Evolutionary conservation across 2,329 filamentous ascomycete species (phyloP), one percentile per base, ranked within the genome.

Genomic region (Paradendryphiella salina): DNA sequence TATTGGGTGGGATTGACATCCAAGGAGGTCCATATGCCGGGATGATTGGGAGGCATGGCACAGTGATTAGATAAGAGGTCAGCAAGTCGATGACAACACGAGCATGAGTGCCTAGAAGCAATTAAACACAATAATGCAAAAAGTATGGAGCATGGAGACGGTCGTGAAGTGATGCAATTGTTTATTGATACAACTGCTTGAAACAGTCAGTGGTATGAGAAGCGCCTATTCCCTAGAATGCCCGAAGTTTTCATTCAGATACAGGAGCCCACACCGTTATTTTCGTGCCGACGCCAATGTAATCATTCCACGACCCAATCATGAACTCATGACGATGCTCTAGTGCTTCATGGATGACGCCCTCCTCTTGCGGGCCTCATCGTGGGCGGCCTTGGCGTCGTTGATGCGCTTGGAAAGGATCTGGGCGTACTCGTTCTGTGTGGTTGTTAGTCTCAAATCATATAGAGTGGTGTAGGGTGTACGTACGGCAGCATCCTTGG

Each of bases 401-500:
- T 86, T 83, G 74, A 97, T 90, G 82, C 94, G 94, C 89, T 94
- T 95, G 82, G 94, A 90, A 62, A 99, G 85, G 78, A 97, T 80
- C 80, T 93, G 86, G 71, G 92, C 87, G 80, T 99, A 99, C 82
- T 99, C 94, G 82, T 90, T 92, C 93, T 97, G 70, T n/a, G 44
- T 43, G 46, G n/a, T 11, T 33, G 36, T 65, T 50, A 65, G 61
- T 32, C 32, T 50, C 6, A 9, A 14, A 28, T 17, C 3, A 5
- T 8, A 7, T 20, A 23, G 35, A 14, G 3, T 21, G 18, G 31
- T 42, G 32, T 29, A 45, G 18, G 21, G 10, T 29, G 14, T 49
- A 60, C 89, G 77, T 90, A 96, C 94, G 76, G 94, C 94, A 84
- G 96, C 93, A 77, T 99, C 94, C 87, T 96, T 96, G 82, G 90